phyloP scores from a whole-genome alignment of 2,329 filamentous ascomycete genomes.

The Pseudogymnoascus sp. region DNA sequence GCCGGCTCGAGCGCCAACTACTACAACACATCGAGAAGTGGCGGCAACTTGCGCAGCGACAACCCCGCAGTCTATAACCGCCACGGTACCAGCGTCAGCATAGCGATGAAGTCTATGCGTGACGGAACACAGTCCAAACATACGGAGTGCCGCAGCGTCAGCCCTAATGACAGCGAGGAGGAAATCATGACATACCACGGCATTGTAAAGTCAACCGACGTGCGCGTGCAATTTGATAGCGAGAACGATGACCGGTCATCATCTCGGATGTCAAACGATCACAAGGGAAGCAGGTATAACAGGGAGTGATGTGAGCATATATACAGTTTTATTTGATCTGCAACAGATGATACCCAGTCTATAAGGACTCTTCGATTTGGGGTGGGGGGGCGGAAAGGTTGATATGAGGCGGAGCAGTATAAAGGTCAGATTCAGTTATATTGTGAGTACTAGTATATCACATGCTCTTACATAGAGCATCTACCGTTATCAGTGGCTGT shows the following conservation, averaged over 20 bases:
- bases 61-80: background rate
- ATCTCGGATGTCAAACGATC: background rate
- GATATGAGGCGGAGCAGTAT: background rate
- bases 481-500: background rate
- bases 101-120: background rate
- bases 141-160: conserved; percentile 30
- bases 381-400: no score
- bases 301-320: background rate
- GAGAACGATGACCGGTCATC: conserved; percentile 3
- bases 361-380: background rate
- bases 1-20: conserved; percentile 15
- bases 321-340: background rate
- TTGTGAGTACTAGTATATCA: background rate
- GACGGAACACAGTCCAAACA: background rate
- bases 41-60: conserved; percentile 7
- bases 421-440: background rate
- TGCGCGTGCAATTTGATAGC: conserved; percentile 16
- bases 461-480: background rate
- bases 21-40: conserved; percentile 9
- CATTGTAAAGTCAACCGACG: conserved; percentile 34
- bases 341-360: background rate
- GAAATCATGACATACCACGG: conserved; percentile 36
- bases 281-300: background rate
- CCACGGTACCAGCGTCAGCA: background rate
- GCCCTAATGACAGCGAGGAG: conserved; percentile 32